These are phyloP conservation scores for Chamaenerion angustifolium DNA, from an alignment of 345 rosid species.

Conservation along the genomic window DNA sequence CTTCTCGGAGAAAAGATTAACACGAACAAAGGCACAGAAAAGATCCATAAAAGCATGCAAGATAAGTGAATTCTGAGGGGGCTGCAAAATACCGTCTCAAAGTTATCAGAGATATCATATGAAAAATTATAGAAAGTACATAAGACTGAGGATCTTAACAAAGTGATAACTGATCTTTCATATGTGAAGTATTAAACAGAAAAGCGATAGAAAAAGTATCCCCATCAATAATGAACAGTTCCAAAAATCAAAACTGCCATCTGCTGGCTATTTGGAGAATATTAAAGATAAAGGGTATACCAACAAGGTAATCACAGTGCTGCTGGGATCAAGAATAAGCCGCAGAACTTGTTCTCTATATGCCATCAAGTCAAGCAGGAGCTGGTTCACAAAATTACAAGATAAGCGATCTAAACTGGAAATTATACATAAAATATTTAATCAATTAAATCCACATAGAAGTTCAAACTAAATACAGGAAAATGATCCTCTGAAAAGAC, in stretches of 20 bases:
- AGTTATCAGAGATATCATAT: constrained; percentile 45
- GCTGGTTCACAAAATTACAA: constrained; percentile 22
- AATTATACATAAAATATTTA: too few species aligned
- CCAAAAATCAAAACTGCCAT: too few species aligned
- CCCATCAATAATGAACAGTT: too few species aligned
- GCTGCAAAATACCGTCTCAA: constrained; percentile 77
- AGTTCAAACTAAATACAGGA: not conserved
- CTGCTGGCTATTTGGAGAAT: not conserved
- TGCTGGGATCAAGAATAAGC: constrained; percentile 90
- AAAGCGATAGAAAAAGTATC: too few species aligned
- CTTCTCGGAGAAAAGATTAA: constrained; percentile 92
- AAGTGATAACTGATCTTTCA: not conserved
- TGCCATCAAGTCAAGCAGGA: constrained; percentile 93
- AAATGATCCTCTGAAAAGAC: too few species aligned
- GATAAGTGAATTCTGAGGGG: constrained; percentile 95
- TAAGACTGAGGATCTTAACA: not conserved
- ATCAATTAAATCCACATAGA: too few species aligned
- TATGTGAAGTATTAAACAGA: too few species aligned
- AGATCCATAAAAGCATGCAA: constrained; percentile 98
- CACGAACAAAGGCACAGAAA: constrained; percentile 89
- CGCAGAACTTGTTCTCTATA: constrained; percentile 95
- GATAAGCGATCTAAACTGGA: constrained; percentile 2
- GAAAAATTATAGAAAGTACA: not conserved
- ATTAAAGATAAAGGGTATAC: constrained; percentile 36
- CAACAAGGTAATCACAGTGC: constrained; percentile 94